Evolutionary conservation across 1,284 basidiomycete species (phyloP).

Genomic region (Ganoderma boninense): DNA sequence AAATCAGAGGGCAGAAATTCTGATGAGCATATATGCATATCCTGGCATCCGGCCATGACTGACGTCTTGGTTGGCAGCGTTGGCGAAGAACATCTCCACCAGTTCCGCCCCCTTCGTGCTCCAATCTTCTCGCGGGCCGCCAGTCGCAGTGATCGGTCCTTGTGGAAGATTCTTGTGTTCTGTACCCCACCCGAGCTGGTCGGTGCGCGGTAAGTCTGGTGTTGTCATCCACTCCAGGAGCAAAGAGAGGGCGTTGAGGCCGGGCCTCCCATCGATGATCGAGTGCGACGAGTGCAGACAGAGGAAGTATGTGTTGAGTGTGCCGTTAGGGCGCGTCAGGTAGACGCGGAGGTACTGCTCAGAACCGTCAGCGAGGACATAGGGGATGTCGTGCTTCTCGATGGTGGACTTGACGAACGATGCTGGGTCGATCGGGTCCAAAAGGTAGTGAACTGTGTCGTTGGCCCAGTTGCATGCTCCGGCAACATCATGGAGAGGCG

Average conservation of each 20-base stretch:
- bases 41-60: background rate
- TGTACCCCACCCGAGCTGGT: constrained; percentile 16
- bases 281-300: background rate
- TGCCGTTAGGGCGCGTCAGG: background rate
- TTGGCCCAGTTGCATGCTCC: background rate
- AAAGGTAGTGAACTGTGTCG: background rate
- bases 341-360: constrained; percentile 4
- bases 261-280: background rate
- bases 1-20: background rate
- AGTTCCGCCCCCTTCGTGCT: constrained; percentile 9
- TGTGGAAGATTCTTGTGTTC: constrained; percentile 22
- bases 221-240: background rate
- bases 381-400: background rate
- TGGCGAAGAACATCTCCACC: background rate
- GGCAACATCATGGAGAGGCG: background rate
- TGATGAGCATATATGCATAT: background rate
- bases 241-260: background rate
- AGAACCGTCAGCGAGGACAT: background rate
- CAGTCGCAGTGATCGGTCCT: constrained; percentile 21
- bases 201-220: background rate
- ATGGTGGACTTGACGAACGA: background rate
- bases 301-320: background rate
- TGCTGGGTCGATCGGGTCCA: background rate
- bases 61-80: background rate
- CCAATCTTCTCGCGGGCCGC: constrained; percentile 18